phyloP scores from a whole-genome alignment of 2,329 filamentous ascomycete genomes.

The Phaeosphaeria sp. region DNA sequence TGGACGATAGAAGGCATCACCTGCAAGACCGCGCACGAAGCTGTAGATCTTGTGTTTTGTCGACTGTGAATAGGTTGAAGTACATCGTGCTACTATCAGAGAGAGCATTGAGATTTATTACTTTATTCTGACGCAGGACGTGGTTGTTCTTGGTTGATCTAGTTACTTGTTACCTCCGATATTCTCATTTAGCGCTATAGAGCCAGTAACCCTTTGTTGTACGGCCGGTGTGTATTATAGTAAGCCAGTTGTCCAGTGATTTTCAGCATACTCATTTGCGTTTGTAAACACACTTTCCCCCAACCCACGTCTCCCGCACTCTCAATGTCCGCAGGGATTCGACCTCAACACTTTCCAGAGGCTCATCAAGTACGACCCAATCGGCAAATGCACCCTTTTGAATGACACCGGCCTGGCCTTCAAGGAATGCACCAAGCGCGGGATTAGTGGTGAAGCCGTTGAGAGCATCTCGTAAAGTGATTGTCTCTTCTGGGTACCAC shows the following conservation, averaged over 20 bases:
- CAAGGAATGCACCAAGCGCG: conserved; percentile 65
- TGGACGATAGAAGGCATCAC: background rate
- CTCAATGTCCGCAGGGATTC: conserved; percentile 60
- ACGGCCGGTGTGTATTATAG: background rate
- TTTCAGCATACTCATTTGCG: conserved; percentile 6
- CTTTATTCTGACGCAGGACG: too few relatives aligned
- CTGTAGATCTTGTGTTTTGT: too few relatives aligned
- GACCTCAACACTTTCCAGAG: conserved; percentile 58
- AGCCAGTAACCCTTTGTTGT: too few relatives aligned
- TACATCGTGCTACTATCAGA: too few relatives aligned
- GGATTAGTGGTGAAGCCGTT: conserved; percentile 67
- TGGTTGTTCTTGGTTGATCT: too few relatives aligned
- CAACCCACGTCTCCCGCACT: conserved; percentile 74
- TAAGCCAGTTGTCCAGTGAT: background rate
- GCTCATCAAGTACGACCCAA: conserved; percentile 71
- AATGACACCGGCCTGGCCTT: conserved; percentile 66
- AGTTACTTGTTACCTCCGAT: too few relatives aligned
- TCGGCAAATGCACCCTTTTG: conserved; percentile 68
- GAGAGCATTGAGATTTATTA: too few relatives aligned
- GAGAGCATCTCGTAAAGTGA: conserved; percentile 66
- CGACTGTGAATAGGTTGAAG: too few relatives aligned
- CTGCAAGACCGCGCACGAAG: too few relatives aligned
- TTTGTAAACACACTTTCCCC: conserved; percentile 54
- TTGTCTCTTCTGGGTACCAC: conserved; percentile 66
- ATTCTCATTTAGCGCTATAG: too few relatives aligned